Base-by-base conservation (phyloP, 768 basidiomycete species). In the Mycena floridula region DNA sequence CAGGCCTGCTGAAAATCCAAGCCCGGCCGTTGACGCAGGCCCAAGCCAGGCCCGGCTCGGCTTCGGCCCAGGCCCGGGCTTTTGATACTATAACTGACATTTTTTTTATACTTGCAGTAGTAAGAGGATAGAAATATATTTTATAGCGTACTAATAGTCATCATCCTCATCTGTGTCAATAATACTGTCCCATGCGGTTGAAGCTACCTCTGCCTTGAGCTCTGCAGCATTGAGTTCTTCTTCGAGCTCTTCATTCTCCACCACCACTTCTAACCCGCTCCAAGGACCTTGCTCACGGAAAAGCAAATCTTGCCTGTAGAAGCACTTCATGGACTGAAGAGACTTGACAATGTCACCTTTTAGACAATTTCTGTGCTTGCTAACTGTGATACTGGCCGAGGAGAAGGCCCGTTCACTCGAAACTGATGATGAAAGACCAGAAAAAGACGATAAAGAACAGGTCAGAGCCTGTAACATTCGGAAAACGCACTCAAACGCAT, bases 401-500 rank as follows among this genome's bases (percentile, higher is more conserved):
- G 60, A 59, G 4, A 61, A 46, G 25, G 43, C 43, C 0, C 51
- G 54, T 32, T 54, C 38, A 44, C 60, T 61, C 25, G 18, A 45
- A n/a, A 18, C 24, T 9, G 36, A 20, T 28, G 37, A 43, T 20
- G 22, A n/a, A n/a, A n/a, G n/a, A n/a, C 12, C 18, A 42, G 18
- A 11, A 30, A 13, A 30, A 36, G 35, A 37, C 12, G 20, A 16
- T 37, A 28, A 21, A n/a, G n/a, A n/a, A n/a, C n/a, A n/a, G n/a
- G n/a, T n/a, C n/a, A n/a, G n/a, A n/a, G n/a, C n/a, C n/a, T n/a
- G n/a, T n/a, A n/a, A n/a, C n/a, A n/a, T n/a, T n/a, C n/a, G n/a
- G n/a, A n/a, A n/a, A n/a, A n/a, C n/a, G n/a, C n/a, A n/a, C n/a
- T n/a, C n/a, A n/a, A n/a, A n/a, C n/a, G n/a, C n/a, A n/a, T n/a